phyloP scores from a whole-genome alignment of 1,139 yeast species.

The Taphrina sp. region DNA sequence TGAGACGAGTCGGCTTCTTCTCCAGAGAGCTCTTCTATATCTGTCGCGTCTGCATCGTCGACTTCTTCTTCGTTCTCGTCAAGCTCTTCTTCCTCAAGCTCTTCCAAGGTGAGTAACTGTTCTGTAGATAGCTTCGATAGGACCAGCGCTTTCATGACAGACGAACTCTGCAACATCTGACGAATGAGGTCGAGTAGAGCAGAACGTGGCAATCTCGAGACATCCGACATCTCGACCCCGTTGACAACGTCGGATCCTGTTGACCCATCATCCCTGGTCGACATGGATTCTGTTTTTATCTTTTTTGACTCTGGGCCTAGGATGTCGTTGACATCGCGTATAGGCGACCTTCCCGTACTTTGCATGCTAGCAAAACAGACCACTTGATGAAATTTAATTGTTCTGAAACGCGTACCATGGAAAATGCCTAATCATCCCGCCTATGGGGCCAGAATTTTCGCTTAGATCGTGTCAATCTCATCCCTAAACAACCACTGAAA shows the following conservation, averaged over 20 bases:
- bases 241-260: conserved; percentile 4
- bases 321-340: too few species aligned
- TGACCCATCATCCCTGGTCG: background rate
- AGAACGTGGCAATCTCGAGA: conserved; percentile 13
- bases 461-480: too few species aligned
- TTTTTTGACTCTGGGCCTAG: conserved; percentile 6
- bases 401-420: too few species aligned
- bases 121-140: conserved; percentile 15
- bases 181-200: conserved; percentile 22
- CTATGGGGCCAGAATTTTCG: too few species aligned
- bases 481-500: background rate
- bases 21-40: conserved; percentile 23
- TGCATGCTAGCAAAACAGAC: background rate
- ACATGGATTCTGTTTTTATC: background rate
- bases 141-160: conserved; percentile 21
- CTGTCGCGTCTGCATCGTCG: conserved; percentile 22
- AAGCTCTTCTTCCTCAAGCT: conserved; percentile 17
- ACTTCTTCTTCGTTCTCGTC: background rate
- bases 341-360: conserved; percentile 19
- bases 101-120: conserved; percentile 2
- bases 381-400: too few species aligned
- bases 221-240: conserved; percentile 7
- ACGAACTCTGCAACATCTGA: conserved; percentile 16
- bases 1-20: conserved; percentile 21
- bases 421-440: too few species aligned